phyloP scores from a whole-genome alignment of 768 basidiomycete genomes.

The Podaxis rugospora region DNA sequence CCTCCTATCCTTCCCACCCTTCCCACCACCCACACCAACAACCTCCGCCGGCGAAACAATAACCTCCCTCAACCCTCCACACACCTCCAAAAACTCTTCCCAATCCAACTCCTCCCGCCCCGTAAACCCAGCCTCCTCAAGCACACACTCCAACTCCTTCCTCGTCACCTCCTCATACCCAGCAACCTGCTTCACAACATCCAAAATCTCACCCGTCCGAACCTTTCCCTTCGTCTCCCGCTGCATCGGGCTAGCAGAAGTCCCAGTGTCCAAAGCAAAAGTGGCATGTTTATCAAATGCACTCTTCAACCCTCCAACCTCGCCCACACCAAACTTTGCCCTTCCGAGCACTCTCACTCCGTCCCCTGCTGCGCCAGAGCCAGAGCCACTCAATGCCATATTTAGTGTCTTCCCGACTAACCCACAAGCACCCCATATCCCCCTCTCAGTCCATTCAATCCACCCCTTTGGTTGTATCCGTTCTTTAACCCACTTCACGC shows the following conservation, averaged over 20 bases:
- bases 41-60: conserved; percentile 33
- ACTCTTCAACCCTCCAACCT: conserved; percentile 33
- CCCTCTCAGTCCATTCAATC: conserved; percentile 15
- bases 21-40: background rate
- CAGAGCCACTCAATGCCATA: conserved; percentile 15
- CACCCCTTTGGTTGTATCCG: conserved; percentile 15
- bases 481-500: conserved; percentile 21
- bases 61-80: conserved; percentile 69
- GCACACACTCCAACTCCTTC: conserved; percentile 70
- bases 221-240: conserved; percentile 18
- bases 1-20: conserved; percentile 28
- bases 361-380: conserved; percentile 8
- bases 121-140: conserved; percentile 70
- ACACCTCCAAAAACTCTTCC: conserved; percentile 89
- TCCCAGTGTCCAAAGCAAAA: conserved; percentile 12
- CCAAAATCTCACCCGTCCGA: conserved; percentile 32
- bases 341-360: conserved; percentile 27
- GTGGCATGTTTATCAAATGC: conserved; percentile 33
- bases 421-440: conserved; percentile 1
- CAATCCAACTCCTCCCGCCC: conserved; percentile 56
- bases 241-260: background rate
- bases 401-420: conserved; percentile 20
- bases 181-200: conserved; percentile 40
- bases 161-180: conserved; percentile 58
- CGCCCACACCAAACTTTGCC: conserved; percentile 41